A percentile compares a stretch with the other conserved stretches of the same genome.
Evolutionary conservation across 164 flowering plant species (phyloP).

Genomic region (Kalanchoe fedtschenkoi): DNA sequence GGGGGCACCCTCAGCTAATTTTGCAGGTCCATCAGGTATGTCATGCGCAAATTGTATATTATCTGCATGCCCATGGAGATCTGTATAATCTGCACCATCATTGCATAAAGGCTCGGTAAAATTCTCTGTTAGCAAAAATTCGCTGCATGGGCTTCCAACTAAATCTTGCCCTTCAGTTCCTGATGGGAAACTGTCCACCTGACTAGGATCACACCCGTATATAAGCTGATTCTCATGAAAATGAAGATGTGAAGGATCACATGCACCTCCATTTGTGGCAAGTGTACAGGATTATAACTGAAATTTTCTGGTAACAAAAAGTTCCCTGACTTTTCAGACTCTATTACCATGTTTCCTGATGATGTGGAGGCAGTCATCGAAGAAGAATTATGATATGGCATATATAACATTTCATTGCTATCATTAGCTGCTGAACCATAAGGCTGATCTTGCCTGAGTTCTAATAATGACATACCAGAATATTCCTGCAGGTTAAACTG

Average conservation of each 20-base stretch:
- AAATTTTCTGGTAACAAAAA: too few species aligned
- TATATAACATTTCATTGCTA: not conserved
- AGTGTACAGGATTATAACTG: too few species aligned
- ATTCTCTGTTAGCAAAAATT: slow-evolving; percentile 24
- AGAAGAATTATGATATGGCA: not conserved
- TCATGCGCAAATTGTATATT: slow-evolving; percentile 22
- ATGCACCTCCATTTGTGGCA: too few species aligned
- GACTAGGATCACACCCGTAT: slow-evolving; percentile 18
- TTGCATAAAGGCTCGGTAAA: slow-evolving; percentile 20
- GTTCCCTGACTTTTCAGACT: too few species aligned
- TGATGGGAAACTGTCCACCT: slow-evolving; percentile 13
- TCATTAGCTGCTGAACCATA: not conserved
- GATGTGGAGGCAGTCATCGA: slow-evolving; percentile 6
- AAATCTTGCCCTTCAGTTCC: slow-evolving; percentile 26
- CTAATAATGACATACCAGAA: slow-evolving; percentile 8
- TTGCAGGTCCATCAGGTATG: slow-evolving; percentile 31
- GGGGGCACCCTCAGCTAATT: slow-evolving; percentile 13
- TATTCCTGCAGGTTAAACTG: slow-evolving; percentile 15
- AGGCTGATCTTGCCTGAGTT: slow-evolving; percentile 1
- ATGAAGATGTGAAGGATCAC: slow-evolving; percentile 14
- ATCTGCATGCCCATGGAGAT: slow-evolving; percentile 20
- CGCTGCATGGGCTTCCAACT: slow-evolving; percentile 22
- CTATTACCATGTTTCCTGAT: too few species aligned
- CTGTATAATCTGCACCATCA: slow-evolving; percentile 18
- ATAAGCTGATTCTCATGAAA: slow-evolving; percentile 16